Base-by-base conservation (phyloP, 768 basidiomycete genomes). In the Pulveroboletus ravenelii region DNA sequence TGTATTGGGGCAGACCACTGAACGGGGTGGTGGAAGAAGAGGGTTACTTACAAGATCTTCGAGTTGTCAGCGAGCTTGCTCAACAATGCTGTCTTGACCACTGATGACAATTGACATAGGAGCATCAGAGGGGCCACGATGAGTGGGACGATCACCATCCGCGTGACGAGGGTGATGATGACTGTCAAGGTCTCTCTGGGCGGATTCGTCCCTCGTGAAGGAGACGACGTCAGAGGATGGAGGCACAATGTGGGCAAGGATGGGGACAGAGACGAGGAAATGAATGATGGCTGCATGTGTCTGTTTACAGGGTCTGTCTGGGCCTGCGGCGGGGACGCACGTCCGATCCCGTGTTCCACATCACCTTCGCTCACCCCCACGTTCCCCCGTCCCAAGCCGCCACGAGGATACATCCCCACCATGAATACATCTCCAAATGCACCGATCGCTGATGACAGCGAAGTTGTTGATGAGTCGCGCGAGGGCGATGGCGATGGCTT, bases 111-210 rank as follows among this genome's bases (percentile, higher is more conserved):
- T n/a, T n/a, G n/a, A n/a, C n/a, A n/a, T n/a, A n/a, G n/a, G n/a
- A n/a, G n/a, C n/a, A n/a, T n/a, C n/a, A n/a, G n/a, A n/a, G 95
- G 96, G 45, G 95, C 72, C 37, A 95, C 70, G 3, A 93, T 38
- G 40, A 85, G 38, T 1, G 94, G 93, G 6, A 89, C 87, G 54
- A 98, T 63, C 27, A 97, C 64, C 95, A 97, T 97, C 94, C 5
- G 73, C 39, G 87, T 78, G 13, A 85, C 36, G n/a, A 97, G 80
- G 3, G 91, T 80, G 13, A 97, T 78, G 17, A 85, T 63, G 13
- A 97, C 82, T 2, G 93, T 93, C 63, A 77, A 81, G 27, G 84
- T 82, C 75, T 96, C 93, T 3, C 91, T 90, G 1, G 75, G 74
- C 2, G 47, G 51, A 25, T 31, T 50, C 64, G 65, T 25, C 23